Base-by-base conservation (phyloP, 2,329 filamentous ascomycete genomes). In the Trichoderma sp. region DNA sequence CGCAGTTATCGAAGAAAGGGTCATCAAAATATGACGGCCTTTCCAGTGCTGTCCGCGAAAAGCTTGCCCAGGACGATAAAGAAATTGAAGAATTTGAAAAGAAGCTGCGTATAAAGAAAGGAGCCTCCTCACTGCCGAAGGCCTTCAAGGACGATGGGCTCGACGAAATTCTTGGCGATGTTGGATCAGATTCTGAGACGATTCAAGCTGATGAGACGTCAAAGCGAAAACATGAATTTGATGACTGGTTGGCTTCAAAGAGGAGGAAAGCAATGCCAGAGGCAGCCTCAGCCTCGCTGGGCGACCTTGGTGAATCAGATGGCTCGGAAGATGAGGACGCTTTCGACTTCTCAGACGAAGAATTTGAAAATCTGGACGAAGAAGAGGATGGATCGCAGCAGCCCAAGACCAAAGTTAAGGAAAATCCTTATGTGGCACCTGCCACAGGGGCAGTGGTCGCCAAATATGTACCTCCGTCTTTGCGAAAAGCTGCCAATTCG, bases 381-480 rank as follows among this genome's bases (percentile, higher is more conserved):
- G 75, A 76, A 73, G 66, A 34, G 9, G 66, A 36, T 11, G 7
- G 3, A n/a, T 60, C 74, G 36, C 78, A 82, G 66, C 79, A 80
- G 34, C 74, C 79, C n/a, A 80, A 80, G 57, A 85, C 84, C 73
- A 86, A 84, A 73, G 81, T 86, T 71, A 87, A 90, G 73, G 95
- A 98, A 80, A 98, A 98, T 75, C 95, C 95, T 5, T 98, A 97
- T 76, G 85, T 95, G 65, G 92, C 95, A 3, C 95, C 95, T 5
- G 80, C 83, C 2, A 81, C 82, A 2, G 83, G 83, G 24, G 77
- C 79, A 18, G 80, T 83, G 53, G 79, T 84, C 21, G 84, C 86
- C 6, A 97, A 97, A 87, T 99, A 99, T 77, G 87, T 98, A 3
- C 95, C 96, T 1, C 96, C 95, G 3, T 97, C 95, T 1, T 83